Evolutionary conservation across 495 filamentous ascomycete species (phyloP).

Genomic region (Hypoxylon fuscum): DNA sequence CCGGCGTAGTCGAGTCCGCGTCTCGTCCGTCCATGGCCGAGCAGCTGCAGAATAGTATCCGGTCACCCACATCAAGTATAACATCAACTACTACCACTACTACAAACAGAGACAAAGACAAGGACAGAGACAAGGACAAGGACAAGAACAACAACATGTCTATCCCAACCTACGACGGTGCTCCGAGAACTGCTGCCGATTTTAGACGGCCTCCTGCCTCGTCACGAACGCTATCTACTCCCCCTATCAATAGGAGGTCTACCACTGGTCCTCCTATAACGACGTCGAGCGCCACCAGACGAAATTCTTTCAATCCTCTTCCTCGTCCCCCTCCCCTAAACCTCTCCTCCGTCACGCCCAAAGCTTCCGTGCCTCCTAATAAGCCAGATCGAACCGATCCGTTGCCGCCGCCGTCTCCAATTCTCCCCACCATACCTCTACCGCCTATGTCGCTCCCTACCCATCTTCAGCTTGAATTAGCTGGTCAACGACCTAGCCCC

Average conservation of each 20-base stretch:
- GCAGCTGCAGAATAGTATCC: slow-evolving; percentile 31
- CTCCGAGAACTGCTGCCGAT: slow-evolving; percentile 39
- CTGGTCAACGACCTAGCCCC: slow-evolving; percentile 81
- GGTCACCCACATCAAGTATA: background rate
- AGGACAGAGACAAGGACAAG: too few species aligned
- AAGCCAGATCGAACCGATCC: slow-evolving; percentile 41
- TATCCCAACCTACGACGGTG: slow-evolving; percentile 9
- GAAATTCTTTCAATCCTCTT: slow-evolving; percentile 48
- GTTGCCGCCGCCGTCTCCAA: slow-evolving; percentile 67
- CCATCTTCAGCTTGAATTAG: slow-evolving; percentile 86
- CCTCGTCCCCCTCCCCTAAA: slow-evolving; percentile 45
- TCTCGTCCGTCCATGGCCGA: slow-evolving; percentile 45
- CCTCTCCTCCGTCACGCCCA: slow-evolving; percentile 16
- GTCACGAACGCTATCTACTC: slow-evolving; percentile 55
- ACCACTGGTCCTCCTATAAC: slow-evolving; percentile 39
- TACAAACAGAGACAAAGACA: too few species aligned
- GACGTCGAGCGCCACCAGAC: slow-evolving; percentile 34
- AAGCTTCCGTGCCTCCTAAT: slow-evolving; percentile 23
- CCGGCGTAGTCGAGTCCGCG: slow-evolving; percentile 45
- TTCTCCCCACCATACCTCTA: slow-evolving; percentile 75
- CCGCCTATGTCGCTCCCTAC: slow-evolving; percentile 89
- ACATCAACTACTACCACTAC: too few species aligned
- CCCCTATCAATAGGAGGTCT: slow-evolving; percentile 51
- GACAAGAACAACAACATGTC: slow-evolving; percentile 7
- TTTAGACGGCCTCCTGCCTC: slow-evolving; percentile 40